Evolutionary conservation across 129 eudicot species (phyloP), one percentile per base, ranked within the genome.

Genomic region (Lactuca sativa): DNA sequence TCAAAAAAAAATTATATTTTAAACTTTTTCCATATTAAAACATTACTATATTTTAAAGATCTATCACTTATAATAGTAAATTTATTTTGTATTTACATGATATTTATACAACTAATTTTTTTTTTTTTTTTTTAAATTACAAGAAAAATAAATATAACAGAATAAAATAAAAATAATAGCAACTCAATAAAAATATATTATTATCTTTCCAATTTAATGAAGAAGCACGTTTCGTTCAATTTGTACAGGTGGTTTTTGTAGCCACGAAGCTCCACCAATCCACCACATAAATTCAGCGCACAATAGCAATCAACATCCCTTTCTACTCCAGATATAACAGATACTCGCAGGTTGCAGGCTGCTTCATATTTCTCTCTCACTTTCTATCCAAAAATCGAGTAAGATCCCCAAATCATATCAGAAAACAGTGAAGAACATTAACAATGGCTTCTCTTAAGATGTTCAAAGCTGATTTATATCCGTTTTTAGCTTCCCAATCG

Each of bases 361-460:
- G 52, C 52, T 47, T 47, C 52, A 12, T 47, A 10, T 47, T 47
- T 12, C 4, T 47, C 15, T 10, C 15, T 12, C 15, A 9, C 49
- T 43, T 43, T 9, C 49, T 43, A 43, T 43, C 9, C 13, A 11
- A 47, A 10, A 25, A 25, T 30, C n/a, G 15, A 49, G 43, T 56
- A 38, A 66, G 37, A 34, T 30, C 48, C 66, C 17, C 33, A 12
- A 43, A 65, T 49, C 60, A 9, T 59, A 7, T 21, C 76, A 65
- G 14, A n/a, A 25, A 43, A 13, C 32, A 7, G 14, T 48, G 40
- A 30, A 9, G 25, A 25, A 33, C 25, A 25, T 65, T 3, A 10
- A 32, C 63, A 60, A 86, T 86, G 92, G 88, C 84, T 33, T 77
- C 80, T 30, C 53, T 81, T 51, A 85, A 83, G 74, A 48, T 77